phyloP scores from a whole-genome alignment of 306 rosid species.

The Trifolium pratense region DNA sequence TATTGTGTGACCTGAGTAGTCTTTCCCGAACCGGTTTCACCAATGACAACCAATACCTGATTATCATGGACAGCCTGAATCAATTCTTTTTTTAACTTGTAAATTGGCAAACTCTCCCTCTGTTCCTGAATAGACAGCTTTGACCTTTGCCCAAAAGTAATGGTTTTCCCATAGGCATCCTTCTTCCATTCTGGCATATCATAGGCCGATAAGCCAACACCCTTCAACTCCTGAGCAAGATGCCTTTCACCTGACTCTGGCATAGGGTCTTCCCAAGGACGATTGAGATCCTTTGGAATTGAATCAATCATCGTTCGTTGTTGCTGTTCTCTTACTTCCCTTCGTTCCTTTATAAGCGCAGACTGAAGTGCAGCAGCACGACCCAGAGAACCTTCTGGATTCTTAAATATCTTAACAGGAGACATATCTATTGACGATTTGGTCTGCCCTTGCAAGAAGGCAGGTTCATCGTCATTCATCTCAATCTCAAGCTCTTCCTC shows the following conservation, averaged over 20 bases:
- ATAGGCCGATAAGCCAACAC: constrained; percentile 88
- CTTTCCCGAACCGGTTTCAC: constrained; percentile 94
- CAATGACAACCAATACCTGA: constrained; percentile 80
- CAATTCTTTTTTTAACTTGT: constrained; percentile 78
- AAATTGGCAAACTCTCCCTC: constrained; percentile 80
- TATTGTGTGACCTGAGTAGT: constrained; percentile 89
- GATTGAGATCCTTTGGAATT: constrained; percentile 92
- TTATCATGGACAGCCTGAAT: constrained; percentile 83
- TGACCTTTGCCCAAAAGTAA: constrained; percentile 85
- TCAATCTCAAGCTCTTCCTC: constrained; percentile 90
- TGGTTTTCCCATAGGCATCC: constrained; percentile 85
- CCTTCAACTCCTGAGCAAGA: constrained; percentile 91
- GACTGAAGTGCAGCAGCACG: constrained; percentile 93
- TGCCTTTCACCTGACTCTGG: constrained; percentile 88
- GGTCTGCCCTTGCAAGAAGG: constrained; percentile 82
- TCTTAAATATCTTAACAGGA: constrained; percentile 89
- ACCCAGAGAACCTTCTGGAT: constrained; percentile 86
- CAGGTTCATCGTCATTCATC: constrained; percentile 86
- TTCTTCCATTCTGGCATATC: constrained; percentile 96
- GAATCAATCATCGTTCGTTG: constrained; percentile 89
- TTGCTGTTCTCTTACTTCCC: constrained; percentile 87
- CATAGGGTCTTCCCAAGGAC: constrained; percentile 97
- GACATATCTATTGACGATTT: constrained; percentile 84
- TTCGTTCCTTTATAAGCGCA: constrained; percentile 88
- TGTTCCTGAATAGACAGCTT: constrained; percentile 86